These are phyloP conservation scores for Nigrograna mackinnonii DNA, from an alignment of 2,329 filamentous ascomycete species.

Conservation along the genomic window DNA sequence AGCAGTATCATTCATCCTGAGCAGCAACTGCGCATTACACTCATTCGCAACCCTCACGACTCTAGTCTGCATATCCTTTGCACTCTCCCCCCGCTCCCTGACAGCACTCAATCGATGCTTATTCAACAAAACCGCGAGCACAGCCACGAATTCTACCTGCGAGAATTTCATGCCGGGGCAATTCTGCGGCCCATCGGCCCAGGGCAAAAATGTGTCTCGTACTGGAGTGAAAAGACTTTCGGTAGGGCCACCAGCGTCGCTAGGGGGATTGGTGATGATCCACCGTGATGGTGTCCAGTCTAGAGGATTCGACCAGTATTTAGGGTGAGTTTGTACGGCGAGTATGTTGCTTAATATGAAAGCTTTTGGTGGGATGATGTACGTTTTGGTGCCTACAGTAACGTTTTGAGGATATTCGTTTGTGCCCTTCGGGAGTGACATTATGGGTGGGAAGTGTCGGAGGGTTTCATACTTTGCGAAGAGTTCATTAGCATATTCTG, in stretches of 20 bases:
- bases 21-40: conserved; percentile 6
- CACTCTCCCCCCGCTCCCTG: conserved; percentile 5
- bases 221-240: conserved; percentile 6
- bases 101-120: conserved; percentile 9
- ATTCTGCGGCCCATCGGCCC: conserved; percentile 21
- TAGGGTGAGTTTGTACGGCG: conserved; percentile 30
- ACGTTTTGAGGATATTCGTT: conserved; percentile 4
- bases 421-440: conserved; percentile 32
- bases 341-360: conserved; percentile 15
- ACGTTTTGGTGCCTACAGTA: neutral
- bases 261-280: conserved; percentile 8
- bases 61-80: neutral
- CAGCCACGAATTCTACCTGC: conserved; percentile 41
- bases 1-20: conserved; percentile 11
- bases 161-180: conserved; percentile 38
- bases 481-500: neutral
- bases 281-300: conserved; percentile 36
- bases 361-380: conserved; percentile 14
- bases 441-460: conserved; percentile 45
- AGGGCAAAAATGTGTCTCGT: conserved; percentile 14
- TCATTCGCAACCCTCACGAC: conserved; percentile 8
- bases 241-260: neutral
- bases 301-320: conserved; percentile 28
- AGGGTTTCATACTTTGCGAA: conserved; percentile 46
- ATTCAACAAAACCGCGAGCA: conserved; percentile 22